Evolutionary conservation across 139 green algal species (phyloP).

Genomic region (Nannochloris sp.): DNA sequence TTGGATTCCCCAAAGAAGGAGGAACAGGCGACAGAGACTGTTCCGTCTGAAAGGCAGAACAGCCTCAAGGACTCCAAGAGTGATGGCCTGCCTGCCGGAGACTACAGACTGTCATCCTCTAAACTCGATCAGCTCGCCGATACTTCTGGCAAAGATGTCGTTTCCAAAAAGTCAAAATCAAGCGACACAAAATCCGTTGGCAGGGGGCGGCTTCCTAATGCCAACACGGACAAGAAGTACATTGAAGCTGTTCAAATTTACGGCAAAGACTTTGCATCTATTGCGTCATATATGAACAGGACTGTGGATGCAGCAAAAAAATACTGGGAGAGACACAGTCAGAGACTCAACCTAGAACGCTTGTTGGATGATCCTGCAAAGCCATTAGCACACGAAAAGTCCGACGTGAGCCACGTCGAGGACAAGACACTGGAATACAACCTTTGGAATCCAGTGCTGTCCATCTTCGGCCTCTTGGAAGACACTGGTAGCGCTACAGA

Average conservation of each 20-base stretch:
- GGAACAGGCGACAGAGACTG: too few species aligned
- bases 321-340: slow-evolving; percentile 45
- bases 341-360: slow-evolving; percentile 44
- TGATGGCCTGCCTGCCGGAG: too few species aligned
- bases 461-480: neutral
- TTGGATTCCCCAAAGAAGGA: too few species aligned
- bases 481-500: neutral
- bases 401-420: neutral
- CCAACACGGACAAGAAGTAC: slow-evolving; percentile 40
- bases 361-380: slow-evolving; percentile 11
- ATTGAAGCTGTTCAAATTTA: slow-evolving; percentile 41
- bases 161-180: neutral
- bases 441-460: neutral
- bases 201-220: neutral
- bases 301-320: slow-evolving; percentile 34
- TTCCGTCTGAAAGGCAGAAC: too few species aligned
- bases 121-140: too few species aligned
- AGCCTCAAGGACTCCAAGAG: too few species aligned
- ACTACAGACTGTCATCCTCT: too few species aligned
- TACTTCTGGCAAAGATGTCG: neutral
- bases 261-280: slow-evolving; percentile 31
- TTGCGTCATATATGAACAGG: slow-evolving; percentile 32
- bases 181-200: neutral
- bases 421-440: neutral
- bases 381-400: neutral